phyloP scores from a whole-genome alignment of 805 yeast genomes.

The Wickerhamomyces subpelliculosus region DNA sequence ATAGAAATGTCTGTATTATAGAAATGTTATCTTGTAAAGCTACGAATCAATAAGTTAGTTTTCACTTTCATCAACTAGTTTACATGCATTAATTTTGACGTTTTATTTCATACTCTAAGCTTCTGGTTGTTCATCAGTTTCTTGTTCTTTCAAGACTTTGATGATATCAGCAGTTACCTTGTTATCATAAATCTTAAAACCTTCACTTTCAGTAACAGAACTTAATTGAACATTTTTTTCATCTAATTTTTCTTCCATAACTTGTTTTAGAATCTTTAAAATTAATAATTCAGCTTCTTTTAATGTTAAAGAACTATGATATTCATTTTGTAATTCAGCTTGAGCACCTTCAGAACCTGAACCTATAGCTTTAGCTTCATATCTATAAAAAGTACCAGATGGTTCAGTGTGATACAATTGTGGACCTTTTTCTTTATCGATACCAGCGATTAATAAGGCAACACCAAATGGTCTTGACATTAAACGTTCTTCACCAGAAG shows the following conservation, averaged over 20 bases:
- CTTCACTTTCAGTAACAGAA: conserved; percentile 77
- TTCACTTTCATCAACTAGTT: background rate
- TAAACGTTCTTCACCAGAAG: conserved; percentile 83
- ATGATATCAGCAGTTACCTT: conserved; percentile 79
- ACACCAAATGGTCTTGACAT: conserved; percentile 99
- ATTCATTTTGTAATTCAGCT: conserved; percentile 93
- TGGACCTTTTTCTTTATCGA: conserved; percentile 88
- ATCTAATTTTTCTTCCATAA: conserved; percentile 97
- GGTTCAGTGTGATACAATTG: conserved; percentile 99
- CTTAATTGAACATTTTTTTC: conserved; percentile 94
- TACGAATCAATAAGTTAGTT: no score
- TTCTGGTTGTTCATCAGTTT: conserved; percentile 37
- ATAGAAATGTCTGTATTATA: no score
- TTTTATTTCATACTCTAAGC: background rate
- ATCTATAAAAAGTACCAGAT: conserved; percentile 94
- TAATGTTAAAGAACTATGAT: conserved; percentile 85
- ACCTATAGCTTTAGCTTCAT: conserved; percentile 98
- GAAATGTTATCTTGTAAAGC: no score
- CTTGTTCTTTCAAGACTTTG: conserved; percentile 66
- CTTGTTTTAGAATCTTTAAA: conserved; percentile 88
- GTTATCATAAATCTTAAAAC: conserved; percentile 80
- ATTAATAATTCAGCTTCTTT: conserved; percentile 89
- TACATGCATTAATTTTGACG: background rate
- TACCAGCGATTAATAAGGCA: conserved; percentile 91
- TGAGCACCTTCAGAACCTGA: conserved; percentile 99